Base-by-base conservation (phyloP, 2,329 filamentous ascomycete species). In the Fusarium duplospermum region DNA sequence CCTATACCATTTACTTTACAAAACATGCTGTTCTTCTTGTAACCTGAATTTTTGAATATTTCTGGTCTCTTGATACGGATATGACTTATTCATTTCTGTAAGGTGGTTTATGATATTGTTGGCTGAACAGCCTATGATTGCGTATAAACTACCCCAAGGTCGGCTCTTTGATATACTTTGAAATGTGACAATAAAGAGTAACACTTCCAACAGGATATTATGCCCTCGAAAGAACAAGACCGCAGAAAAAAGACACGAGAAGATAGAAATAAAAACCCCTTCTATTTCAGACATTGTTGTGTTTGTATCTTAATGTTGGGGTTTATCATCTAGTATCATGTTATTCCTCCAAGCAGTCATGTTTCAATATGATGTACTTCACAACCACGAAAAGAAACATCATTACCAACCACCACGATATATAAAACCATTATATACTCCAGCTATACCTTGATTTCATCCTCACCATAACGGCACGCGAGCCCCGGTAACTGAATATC, bases 401-500 rank as follows among this genome's bases (percentile, higher is more conserved):
- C 45, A 50, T 14, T 29, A 6, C 2, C 27, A 11, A 2, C 9
- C 24, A 27, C 22, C 24, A 31, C 7, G 18, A 31, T 31, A 20
- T 0, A n/a, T 18, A 31, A 3, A 52, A 31, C 47, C 2, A 52
- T 7, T n/a, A 29, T 52, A 31, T 31, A 52, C 18, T 31, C 10
- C 16, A 29, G 5, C 24, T 29, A 18, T 13, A 29, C 9, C 45
- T 29, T 50, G 24, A 29, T 13, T 13, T 9, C 11, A 29, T 52
- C 47, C 6, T 29, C 56, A 27, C 20, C 31, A 42, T 9, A 35
- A 50, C 22, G 61, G 62, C 72, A 73, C 57, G 52, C 57, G 67
- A 73, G 68, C 65, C 67, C 52, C 71, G 67, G 40, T 77, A 77
- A 45, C 47, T 62, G n/a, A 62, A 75, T 75, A 72, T 69, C 66